Percentiles rank a stretch among this genome's conserved stretches.
Evolutionary conservation across 345 rosid genomes (phyloP).

Genomic region (Fremontodendron californicum): DNA sequence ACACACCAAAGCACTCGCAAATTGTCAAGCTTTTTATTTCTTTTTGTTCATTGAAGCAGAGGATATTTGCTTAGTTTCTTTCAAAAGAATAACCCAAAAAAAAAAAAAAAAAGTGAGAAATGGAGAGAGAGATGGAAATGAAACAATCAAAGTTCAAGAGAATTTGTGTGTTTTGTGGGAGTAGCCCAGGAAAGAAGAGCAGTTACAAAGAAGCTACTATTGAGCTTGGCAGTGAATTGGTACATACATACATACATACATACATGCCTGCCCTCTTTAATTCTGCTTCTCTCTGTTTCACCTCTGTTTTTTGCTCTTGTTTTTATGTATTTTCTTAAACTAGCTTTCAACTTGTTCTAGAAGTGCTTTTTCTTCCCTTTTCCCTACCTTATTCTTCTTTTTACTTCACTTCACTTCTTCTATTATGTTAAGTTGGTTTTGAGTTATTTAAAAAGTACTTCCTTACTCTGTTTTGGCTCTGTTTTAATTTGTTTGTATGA

Average conservation of each 20-base stretch:
- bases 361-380: background rate
- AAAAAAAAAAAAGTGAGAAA: constrained; percentile 24
- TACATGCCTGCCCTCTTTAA: background rate
- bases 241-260: too few species aligned
- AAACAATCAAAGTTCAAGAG: constrained; percentile 58
- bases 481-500: background rate
- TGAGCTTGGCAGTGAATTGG: constrained; percentile 83
- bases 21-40: background rate
- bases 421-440: background rate
- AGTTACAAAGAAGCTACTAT: constrained; percentile 76
- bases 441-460: background rate
- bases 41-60: background rate
- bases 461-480: constrained; percentile 1
- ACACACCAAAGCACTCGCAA: constrained; percentile 2
- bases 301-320: constrained; percentile 3
- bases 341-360: background rate
- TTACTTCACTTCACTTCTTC: too few species aligned
- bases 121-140: constrained; percentile 36
- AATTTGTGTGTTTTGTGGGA: constrained; percentile 94
- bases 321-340: background rate
- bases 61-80: background rate
- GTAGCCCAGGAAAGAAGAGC: constrained; percentile 77
- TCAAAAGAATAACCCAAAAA: background rate
- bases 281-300: background rate
- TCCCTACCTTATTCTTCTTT: background rate